These are phyloP conservation scores for Helicocarpus griseus DNA, from an alignment of 2,329 filamentous ascomycete species.

Conservation along the genomic window DNA sequence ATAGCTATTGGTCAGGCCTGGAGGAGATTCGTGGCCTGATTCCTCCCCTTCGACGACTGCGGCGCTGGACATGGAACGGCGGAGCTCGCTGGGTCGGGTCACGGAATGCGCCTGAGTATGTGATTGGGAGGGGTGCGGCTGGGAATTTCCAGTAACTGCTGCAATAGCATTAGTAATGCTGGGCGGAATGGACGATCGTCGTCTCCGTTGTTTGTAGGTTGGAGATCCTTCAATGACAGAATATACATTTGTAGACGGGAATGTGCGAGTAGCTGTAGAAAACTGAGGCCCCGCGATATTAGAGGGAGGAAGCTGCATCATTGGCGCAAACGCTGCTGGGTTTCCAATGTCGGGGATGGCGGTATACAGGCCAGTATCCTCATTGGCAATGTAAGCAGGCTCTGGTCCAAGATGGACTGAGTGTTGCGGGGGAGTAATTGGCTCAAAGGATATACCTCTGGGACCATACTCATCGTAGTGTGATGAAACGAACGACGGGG, in stretches of 20 bases:
- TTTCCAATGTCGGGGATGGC: slow-evolving; percentile 81
- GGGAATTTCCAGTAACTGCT: slow-evolving; percentile 42
- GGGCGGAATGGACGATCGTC: slow-evolving; percentile 84
- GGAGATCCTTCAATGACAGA: slow-evolving; percentile 96
- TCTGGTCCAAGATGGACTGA: slow-evolving; percentile 70
- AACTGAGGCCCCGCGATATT: slow-evolving; percentile 75
- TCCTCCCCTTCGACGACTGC: slow-evolving; percentile 74
- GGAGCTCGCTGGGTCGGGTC: slow-evolving; percentile 69
- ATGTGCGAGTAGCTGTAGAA: slow-evolving; percentile 56
- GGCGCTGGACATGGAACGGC: slow-evolving; percentile 80
- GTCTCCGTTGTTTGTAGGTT: slow-evolving; percentile 94
- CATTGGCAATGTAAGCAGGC: slow-evolving; percentile 94
- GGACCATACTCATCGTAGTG: slow-evolving; percentile 98
- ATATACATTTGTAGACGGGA: slow-evolving; percentile 73
- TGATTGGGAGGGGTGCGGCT: slow-evolving; percentile 26
- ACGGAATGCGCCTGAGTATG: slow-evolving; percentile 43
- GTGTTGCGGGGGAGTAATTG: slow-evolving; percentile 90
- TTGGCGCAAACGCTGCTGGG: slow-evolving; percentile 65
- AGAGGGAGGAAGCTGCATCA: slow-evolving; percentile 83
- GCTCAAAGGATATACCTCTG: slow-evolving; percentile 90
- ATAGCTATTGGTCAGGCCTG: slow-evolving; percentile 63
- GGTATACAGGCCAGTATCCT: slow-evolving; percentile 92
- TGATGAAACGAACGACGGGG: slow-evolving; percentile 96
- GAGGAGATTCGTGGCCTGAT: slow-evolving; percentile 66
- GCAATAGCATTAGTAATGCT: slow-evolving; percentile 63